Evolutionary conservation across 495 filamentous ascomycete species (phyloP), one percentile per base, ranked within the genome.

Genomic region (Hypomontagnella submonticulosa): DNA sequence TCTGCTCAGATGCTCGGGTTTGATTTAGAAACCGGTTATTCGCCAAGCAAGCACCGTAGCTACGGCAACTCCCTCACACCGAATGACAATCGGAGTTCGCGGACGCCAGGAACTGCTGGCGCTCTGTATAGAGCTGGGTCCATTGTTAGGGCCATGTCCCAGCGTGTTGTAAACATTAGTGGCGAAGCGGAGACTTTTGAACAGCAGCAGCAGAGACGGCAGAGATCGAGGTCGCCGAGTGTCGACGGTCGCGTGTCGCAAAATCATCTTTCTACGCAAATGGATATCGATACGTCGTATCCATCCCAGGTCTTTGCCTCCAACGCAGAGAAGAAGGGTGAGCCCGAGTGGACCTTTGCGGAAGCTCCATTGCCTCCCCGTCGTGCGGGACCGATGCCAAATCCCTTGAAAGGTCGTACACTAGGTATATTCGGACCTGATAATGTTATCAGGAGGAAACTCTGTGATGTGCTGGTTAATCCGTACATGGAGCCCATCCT

Each of bases 161-260:
- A 97, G 77, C 92, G 95, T 75, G 92, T 99, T 57, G 95, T 98
- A 70, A 97, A 97, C 73, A 81, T 99, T 58, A 96, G 94, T 79
- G 96, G 95, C 71, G 86, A 88, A 46, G 79, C 76, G 1, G 93
- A 97, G 63, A 79, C 91, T 34, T 83, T 95, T 15, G 91, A 94
- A 63, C 88, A 92, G 62, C 85, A 84, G n/a, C 66, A 68, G 42
- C 65, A 69, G 34, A 69, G 85, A 51, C 83, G 90, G 60, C 86
- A 92, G 58, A 87, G 90, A 13, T 82, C 81, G 16, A 78, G 79
- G 48, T 83, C 81, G 9, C 80, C 79, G 11, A 80, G 78, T 54
- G 72, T 57, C 2, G 78, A 81, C 46, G 76, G 73, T 1, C 74
- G 77, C 18, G 70, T 67, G 6, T 64, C 70, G 27, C 54, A 46